A percentile compares a stretch with the other conserved stretches of the same genome.
Evolutionary conservation across 2,329 filamentous ascomycete species (phyloP).

Genomic region (Alternaria gansuensis): DNA sequence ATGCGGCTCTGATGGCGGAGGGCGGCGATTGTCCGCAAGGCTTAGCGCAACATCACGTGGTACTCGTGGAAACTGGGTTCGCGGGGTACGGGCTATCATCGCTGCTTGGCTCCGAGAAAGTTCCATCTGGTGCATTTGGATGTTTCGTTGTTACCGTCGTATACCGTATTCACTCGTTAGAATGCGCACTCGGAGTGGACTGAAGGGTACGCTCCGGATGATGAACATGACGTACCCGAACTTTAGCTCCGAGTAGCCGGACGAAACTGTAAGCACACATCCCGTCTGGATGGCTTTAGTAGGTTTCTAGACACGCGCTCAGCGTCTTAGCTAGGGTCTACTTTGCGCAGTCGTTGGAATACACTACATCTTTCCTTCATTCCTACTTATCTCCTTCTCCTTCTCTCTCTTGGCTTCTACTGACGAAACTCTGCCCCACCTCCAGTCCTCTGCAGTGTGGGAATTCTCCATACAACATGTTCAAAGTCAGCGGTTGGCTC

Average conservation of each 20-base stretch:
- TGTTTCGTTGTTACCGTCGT: neutral
- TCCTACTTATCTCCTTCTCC: neutral
- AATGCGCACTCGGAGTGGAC: neutral
- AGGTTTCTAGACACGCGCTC: conserved; percentile 15
- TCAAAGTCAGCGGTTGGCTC: conserved; percentile 54
- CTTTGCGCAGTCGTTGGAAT: conserved; percentile 2
- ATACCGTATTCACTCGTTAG: neutral
- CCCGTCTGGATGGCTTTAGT: conserved; percentile 14
- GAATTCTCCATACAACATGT: conserved; percentile 32
- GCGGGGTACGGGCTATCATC: conserved; percentile 16
- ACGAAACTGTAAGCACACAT: conserved; percentile 29
- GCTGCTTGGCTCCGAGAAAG: conserved; percentile 11
- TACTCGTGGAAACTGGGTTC: conserved; percentile 4
- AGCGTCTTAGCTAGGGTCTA: conserved; percentile 8
- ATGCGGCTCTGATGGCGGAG: conserved; percentile 30
- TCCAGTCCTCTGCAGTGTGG: neutral
- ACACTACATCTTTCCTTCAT: neutral
- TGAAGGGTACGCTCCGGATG: conserved; percentile 11
- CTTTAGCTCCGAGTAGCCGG: conserved; percentile 27
- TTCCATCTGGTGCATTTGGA: conserved; percentile 2
- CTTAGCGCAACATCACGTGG: conserved; percentile 35
- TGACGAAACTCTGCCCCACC: conserved; percentile 2
- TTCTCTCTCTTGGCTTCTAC: conserved; percentile 1
- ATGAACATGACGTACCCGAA: conserved; percentile 30
- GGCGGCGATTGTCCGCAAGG: conserved; percentile 24